These are phyloP conservation scores for Alternaria tenuissima DNA, from an alignment of 2,329 filamentous ascomycete species.

Conservation along the genomic window DNA sequence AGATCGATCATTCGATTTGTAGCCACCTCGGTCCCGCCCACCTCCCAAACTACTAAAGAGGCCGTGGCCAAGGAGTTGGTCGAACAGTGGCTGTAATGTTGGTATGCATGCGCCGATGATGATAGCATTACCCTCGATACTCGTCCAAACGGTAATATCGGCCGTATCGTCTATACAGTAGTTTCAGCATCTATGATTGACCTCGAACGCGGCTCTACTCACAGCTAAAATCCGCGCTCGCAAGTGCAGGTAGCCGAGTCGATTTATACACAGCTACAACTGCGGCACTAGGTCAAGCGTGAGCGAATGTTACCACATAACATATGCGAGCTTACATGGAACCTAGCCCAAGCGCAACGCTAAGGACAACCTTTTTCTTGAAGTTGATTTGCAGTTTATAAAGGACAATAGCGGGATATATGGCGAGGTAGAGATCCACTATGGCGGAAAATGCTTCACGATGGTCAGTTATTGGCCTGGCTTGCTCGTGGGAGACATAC, in stretches of 20 bases:
- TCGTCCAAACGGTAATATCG: slow-evolving; percentile 9
- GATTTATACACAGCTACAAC: slow-evolving; percentile 3
- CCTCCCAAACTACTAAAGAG: neutral
- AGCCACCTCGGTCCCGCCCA: neutral
- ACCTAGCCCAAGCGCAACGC: neutral
- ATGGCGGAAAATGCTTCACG: neutral
- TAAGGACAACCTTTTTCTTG: neutral
- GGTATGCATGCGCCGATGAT: slow-evolving; percentile 11
- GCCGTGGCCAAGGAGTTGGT: neutral
- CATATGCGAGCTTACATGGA: neutral
- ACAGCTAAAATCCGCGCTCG: slow-evolving; percentile 2
- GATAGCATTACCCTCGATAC: slow-evolving; percentile 5
- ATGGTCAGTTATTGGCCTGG: neutral
- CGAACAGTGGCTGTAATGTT: slow-evolving; percentile 1
- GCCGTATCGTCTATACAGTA: neutral
- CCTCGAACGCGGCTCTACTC: neutral
- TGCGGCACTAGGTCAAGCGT: neutral
- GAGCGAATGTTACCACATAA: neutral
- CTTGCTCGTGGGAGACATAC: neutral
- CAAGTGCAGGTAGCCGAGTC: slow-evolving; percentile 2
- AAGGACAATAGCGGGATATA: neutral
- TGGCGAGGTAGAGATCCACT: slow-evolving; percentile 4
- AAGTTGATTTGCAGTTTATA: neutral
- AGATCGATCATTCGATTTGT: neutral
- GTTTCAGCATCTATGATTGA: neutral